Conservation (phyloP, 345 rosid species). For the Acer negundo region DNA sequence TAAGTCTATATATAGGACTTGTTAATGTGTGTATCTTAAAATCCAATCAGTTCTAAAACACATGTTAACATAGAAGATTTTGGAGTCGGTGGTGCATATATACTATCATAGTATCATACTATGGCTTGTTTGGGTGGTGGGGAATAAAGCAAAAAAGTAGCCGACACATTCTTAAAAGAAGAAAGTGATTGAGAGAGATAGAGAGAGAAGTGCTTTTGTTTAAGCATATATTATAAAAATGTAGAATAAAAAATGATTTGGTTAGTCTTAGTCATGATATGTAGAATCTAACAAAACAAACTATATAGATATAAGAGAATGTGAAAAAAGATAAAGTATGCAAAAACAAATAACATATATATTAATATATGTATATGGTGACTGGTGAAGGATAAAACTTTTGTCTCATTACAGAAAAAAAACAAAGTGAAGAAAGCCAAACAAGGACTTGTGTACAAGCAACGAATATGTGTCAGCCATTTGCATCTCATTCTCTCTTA, state of each 20-base stretch:
- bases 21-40: no score
- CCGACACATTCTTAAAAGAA: conserved; percentile 39
- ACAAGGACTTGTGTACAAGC: conserved; percentile 45
- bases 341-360: neutral
- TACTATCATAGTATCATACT: no score
- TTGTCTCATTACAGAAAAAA: conserved; percentile 47
- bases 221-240: neutral
- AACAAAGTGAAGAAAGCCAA: conserved; percentile 36
- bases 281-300: conserved; percentile 27
- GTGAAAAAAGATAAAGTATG: conserved; percentile 26
- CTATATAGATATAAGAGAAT: conserved; percentile 4
- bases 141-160: conserved; percentile 56
- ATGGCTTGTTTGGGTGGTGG: conserved; percentile 15
- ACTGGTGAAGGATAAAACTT: conserved; percentile 26
- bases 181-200: conserved; percentile 30
- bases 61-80: no score
- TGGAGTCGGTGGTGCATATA: no score
- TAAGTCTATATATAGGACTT: no score
- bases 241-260: neutral
- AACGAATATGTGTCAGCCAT: conserved; percentile 64
- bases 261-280: neutral
- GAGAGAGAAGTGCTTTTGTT: conserved; percentile 19
- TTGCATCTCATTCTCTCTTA: neutral
- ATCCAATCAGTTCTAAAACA: no score
- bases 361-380: conserved; percentile 2